Evolutionary conservation across 805 yeast genomes (phyloP).

Genomic region (Saturnispora sekii): DNA sequence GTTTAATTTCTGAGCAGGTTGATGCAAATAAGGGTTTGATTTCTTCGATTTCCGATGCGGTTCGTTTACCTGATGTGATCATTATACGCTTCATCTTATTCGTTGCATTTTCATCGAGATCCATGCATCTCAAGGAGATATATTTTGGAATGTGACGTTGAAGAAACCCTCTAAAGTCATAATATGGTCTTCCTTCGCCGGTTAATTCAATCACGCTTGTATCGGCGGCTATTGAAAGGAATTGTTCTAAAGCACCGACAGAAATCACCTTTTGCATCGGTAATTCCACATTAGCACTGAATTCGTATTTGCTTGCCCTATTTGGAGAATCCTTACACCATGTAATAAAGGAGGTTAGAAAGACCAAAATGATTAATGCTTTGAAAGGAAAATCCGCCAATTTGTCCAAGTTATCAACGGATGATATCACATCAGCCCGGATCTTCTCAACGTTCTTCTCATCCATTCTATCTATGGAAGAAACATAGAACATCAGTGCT

Average conservation of each 20-base stretch:
- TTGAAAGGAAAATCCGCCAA: constrained; percentile 39
- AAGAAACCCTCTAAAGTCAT: constrained; percentile 55
- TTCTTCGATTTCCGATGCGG: constrained; percentile 24
- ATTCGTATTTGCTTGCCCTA: constrained; percentile 40
- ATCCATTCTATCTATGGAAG: constrained; percentile 27
- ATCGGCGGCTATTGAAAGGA: constrained; percentile 53
- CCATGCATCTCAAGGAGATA: constrained; percentile 41
- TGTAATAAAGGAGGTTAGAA: constrained; percentile 47
- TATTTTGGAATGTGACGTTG: constrained; percentile 59
- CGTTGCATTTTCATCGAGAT: constrained; percentile 36
- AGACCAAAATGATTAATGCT: constrained; percentile 40
- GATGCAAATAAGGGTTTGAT: constrained; percentile 19
- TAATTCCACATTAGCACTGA: constrained; percentile 35
- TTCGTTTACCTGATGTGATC: constrained; percentile 15
- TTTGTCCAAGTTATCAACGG: constrained; percentile 30
- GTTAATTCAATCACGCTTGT: constrained; percentile 25
- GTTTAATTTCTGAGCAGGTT: constrained; percentile 15
- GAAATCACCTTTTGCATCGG: constrained; percentile 52
- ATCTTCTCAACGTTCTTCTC: constrained; percentile 31
- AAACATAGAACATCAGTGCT: constrained; percentile 37
- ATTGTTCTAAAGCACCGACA: constrained; percentile 62
- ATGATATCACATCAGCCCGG: constrained; percentile 30
- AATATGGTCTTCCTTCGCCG: constrained; percentile 28
- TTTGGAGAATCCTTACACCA: constrained; percentile 51
- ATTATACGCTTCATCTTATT: constrained; percentile 23